A percentile compares a stretch with the other conserved stretches of the same genome.
Conservation (phyloP, 441 rosid species). For the Adansonia gregorii region DNA sequence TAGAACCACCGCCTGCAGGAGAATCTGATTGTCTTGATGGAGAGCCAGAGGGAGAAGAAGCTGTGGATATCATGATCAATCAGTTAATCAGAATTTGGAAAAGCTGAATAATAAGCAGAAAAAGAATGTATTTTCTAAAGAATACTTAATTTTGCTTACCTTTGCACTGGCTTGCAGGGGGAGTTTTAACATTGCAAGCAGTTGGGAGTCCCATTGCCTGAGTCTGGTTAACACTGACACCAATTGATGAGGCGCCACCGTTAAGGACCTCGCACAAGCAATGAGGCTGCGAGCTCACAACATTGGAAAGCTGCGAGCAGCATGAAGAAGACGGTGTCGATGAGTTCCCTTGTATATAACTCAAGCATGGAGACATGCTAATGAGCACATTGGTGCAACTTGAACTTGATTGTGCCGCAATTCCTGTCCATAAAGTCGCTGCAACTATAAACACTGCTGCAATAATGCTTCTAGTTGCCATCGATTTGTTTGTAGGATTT, state of each 20-base stretch:
- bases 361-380: conserved; percentile 56
- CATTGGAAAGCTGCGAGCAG: conserved; percentile 56
- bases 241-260: conserved; percentile 49
- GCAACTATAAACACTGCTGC: not conserved
- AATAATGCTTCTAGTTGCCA: conserved; percentile 28
- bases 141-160: conserved; percentile 33
- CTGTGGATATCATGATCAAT: not conserved
- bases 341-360: conserved; percentile 54
- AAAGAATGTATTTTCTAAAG: no score
- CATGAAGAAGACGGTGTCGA: conserved; percentile 56
- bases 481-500: conserved; percentile 12
- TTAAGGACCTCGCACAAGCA: conserved; percentile 55
- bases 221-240: conserved; percentile 55
- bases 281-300: conserved; percentile 50
- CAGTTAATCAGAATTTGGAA: not conserved
- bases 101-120: not conserved
- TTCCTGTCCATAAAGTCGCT: conserved; percentile 31
- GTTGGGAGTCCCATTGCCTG: conserved; percentile 56
- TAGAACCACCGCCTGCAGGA: conserved; percentile 45
- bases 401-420: conserved; percentile 47
- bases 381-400: conserved; percentile 51
- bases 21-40: conserved; percentile 34
- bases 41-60: conserved; percentile 36
- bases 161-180: conserved; percentile 55
- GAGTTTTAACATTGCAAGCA: conserved; percentile 58